Evolutionary conservation across 768 basidiomycete species (phyloP).

Genomic region (Kwoniella bestiolae): DNA sequence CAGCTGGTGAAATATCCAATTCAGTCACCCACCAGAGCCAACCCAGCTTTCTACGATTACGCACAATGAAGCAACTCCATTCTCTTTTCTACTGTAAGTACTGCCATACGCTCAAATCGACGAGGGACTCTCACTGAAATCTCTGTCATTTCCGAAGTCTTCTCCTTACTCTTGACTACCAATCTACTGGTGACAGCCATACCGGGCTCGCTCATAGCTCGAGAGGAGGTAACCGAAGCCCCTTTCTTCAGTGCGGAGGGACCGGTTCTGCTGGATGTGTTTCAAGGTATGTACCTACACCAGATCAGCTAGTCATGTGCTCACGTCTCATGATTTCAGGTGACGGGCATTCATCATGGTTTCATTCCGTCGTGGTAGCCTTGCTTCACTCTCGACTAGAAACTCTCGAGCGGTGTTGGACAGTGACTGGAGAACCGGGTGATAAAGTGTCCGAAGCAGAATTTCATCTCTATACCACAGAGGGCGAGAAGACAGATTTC

Average conservation of each 20-base stretch:
- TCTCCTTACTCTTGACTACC: not conserved
- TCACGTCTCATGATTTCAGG: not conserved
- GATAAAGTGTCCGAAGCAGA: not conserved
- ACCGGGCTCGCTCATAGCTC: not conserved
- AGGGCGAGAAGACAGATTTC: not conserved
- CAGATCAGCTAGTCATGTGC: not conserved
- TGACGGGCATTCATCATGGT: not conserved
- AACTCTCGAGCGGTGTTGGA: not conserved
- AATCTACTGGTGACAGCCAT: not conserved
- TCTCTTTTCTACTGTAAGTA: not conserved
- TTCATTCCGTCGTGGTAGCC: not conserved
- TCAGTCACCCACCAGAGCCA: not conserved
- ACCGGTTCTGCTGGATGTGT: not conserved
- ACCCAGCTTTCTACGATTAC: too few relatives aligned
- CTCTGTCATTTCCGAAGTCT: not conserved
- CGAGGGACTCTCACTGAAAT: not conserved
- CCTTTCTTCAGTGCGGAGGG: not conserved
- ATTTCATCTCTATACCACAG: not conserved
- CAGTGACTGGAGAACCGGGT: not conserved
- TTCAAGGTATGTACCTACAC: not conserved
- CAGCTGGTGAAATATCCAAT: not conserved
- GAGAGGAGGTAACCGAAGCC: not conserved
- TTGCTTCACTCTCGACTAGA: not conserved
- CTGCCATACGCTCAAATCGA: not conserved
- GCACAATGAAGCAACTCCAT: not conserved